Conservation (phyloP, 768 basidiomycete genomes). For the Tulasnella sp. region DNA sequence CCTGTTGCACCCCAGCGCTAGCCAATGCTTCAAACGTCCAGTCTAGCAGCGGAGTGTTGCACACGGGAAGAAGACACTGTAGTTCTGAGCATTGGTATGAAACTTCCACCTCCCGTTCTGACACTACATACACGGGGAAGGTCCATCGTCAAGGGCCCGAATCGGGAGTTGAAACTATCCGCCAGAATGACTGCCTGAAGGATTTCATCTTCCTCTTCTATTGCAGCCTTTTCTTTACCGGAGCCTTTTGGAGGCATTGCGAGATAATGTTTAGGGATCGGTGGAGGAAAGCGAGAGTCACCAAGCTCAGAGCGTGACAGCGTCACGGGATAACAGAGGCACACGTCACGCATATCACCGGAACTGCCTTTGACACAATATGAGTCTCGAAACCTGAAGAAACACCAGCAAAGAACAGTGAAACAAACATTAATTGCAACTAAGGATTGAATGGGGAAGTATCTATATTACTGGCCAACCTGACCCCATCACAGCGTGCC, state of each 20-base stretch:
- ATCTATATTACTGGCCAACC: neutral
- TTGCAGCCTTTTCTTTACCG: conserved; percentile 61
- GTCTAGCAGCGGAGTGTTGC: conserved; percentile 87
- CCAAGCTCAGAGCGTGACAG: neutral
- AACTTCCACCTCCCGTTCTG: neutral
- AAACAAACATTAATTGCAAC: neutral
- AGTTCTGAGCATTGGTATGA: neutral
- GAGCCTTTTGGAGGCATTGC: conserved; percentile 63
- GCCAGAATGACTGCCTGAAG: conserved; percentile 94
- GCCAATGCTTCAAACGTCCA: conserved; percentile 97
- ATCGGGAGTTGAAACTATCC: conserved; percentile 92
- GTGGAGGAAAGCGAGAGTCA: conserved; percentile 11
- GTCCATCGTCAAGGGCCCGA: conserved; percentile 81
- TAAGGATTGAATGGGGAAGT: neutral
- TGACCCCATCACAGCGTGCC: conserved; percentile 37
- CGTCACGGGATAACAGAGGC: neutral
- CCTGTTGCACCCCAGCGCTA: conserved; percentile 92
- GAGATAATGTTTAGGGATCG: neutral
- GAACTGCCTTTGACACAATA: neutral
- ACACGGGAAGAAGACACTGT: conserved; percentile 88
- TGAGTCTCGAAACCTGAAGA: neutral
- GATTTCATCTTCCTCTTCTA: conserved; percentile 71
- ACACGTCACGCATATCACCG: neutral
- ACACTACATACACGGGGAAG: conserved; percentile 71
- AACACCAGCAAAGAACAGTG: neutral